These are phyloP conservation scores for Metschnikowia bowlesiae DNA, from an alignment of 805 yeast genomes.

Conservation along the genomic window DNA sequence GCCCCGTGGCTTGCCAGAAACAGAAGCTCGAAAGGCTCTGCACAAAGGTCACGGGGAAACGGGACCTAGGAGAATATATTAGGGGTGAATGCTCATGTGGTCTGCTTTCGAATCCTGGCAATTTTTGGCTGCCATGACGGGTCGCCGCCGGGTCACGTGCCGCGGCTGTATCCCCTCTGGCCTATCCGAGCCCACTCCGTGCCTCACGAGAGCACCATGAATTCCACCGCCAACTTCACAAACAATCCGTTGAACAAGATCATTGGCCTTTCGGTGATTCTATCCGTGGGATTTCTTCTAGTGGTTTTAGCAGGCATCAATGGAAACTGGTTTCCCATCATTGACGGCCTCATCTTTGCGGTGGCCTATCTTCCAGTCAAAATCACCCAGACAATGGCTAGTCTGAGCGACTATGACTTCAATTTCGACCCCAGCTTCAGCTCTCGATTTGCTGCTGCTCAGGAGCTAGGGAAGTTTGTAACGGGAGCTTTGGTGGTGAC, in stretches of 20 bases:
- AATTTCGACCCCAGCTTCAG: conserved; percentile 33
- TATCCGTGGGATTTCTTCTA: conserved; percentile 85
- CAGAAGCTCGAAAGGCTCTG: too few relatives aligned
- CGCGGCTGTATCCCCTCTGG: neutral
- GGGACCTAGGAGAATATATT: too few relatives aligned
- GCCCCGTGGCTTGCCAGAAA: too few relatives aligned
- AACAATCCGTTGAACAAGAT: conserved; percentile 68
- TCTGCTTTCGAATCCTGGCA: too few relatives aligned
- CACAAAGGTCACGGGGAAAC: too few relatives aligned
- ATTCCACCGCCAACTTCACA: conserved; percentile 13
- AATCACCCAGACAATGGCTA: conserved; percentile 28
- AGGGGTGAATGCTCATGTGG: too few relatives aligned
- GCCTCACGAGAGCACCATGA: conserved; percentile 9
- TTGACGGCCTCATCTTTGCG: conserved; percentile 47
- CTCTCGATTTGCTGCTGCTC: conserved; percentile 30
- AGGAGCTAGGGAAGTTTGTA: conserved; percentile 73
- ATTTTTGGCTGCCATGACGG: neutral
- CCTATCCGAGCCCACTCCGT: neutral
- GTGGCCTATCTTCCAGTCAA: conserved; percentile 38
- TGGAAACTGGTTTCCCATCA: conserved; percentile 88
- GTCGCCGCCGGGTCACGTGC: neutral
- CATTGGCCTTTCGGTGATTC: conserved; percentile 67
- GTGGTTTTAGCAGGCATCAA: conserved; percentile 83
- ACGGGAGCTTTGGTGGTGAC: conserved; percentile 74
- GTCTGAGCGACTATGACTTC: conserved; percentile 39